Evolutionary conservation across 139 green algal genomes (phyloP).

Genomic region (Volvox reticuliferus): DNA sequence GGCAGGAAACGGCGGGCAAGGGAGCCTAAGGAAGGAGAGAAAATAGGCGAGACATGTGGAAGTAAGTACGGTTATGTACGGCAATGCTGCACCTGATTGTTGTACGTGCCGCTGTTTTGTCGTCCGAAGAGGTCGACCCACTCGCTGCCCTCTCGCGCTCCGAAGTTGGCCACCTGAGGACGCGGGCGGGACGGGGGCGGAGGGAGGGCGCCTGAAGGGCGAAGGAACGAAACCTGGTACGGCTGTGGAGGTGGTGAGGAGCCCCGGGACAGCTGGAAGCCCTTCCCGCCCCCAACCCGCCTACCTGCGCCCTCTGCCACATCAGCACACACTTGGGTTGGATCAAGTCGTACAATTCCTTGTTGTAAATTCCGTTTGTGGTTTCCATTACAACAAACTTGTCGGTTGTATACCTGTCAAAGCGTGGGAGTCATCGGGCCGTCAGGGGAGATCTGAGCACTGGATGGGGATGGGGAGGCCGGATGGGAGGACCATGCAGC

Average conservation of each 20-base stretch:
- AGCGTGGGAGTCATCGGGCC: too few relatives aligned
- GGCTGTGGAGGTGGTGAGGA: too few relatives aligned
- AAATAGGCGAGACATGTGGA: neutral
- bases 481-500: too few relatives aligned
- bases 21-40: neutral
- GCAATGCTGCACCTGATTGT: conserved; percentile 71
- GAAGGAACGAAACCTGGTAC: neutral
- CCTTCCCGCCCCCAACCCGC: neutral
- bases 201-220: neutral
- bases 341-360: conserved; percentile 54
- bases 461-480: too few relatives aligned
- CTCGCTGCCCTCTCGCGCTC: conserved; percentile 63
- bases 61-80: neutral
- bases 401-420: conserved; percentile 60
- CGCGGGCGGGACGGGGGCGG: neutral
- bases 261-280: too few relatives aligned
- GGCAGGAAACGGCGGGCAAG: neutral
- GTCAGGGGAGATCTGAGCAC: too few relatives aligned
- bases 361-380: conserved; percentile 66
- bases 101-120: conserved; percentile 85
- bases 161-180: conserved; percentile 72
- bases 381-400: conserved; percentile 62
- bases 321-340: conserved; percentile 48
- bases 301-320: conserved; percentile 62
- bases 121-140: conserved; percentile 72